Evolutionary conservation across 192 early-diverging fungal species (phyloP).

Genomic region (Backusella tarrabulga): DNA sequence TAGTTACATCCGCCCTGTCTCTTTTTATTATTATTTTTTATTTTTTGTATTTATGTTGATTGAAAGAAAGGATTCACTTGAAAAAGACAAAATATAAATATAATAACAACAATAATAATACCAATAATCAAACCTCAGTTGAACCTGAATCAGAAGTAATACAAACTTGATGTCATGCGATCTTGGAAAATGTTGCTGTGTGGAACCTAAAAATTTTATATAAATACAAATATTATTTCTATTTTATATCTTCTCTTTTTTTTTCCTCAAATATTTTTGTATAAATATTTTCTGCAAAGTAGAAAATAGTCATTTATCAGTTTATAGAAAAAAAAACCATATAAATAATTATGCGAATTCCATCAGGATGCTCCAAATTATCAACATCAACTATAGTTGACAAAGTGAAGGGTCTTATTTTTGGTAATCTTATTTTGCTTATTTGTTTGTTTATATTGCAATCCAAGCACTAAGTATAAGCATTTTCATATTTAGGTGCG

Average conservation of each 20-base stretch:
- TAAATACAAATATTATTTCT: not conserved
- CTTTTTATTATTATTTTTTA: not conserved
- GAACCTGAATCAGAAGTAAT: not conserved
- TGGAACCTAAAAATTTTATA: not conserved
- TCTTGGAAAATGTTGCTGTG: not conserved
- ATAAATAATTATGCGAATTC: constrained; percentile 27
- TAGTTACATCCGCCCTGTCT: not conserved
- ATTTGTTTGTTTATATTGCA: not conserved
- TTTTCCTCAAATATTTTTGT: not conserved
- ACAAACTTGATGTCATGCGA: not conserved
- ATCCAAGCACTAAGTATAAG: not conserved
- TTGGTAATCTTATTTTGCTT: constrained; percentile 25
- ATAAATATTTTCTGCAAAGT: constrained; percentile 15
- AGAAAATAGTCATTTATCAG: constrained; percentile 4
- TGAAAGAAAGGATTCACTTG: not conserved
- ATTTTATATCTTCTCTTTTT: constrained; percentile 3
- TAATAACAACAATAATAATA: not conserved
- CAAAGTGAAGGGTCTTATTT: constrained; percentile 38
- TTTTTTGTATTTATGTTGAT: not conserved
- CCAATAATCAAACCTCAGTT: not conserved
- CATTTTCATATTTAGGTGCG: constrained; percentile 36
- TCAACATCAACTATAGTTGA: constrained; percentile 22
- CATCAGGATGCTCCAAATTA: constrained; percentile 36
- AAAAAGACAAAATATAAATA: not conserved
- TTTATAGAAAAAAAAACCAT: not conserved